These are phyloP conservation scores for Apophysomyces trapeziformis DNA, from an alignment of 371 early-diverging fungal species.

Conservation along the genomic window DNA sequence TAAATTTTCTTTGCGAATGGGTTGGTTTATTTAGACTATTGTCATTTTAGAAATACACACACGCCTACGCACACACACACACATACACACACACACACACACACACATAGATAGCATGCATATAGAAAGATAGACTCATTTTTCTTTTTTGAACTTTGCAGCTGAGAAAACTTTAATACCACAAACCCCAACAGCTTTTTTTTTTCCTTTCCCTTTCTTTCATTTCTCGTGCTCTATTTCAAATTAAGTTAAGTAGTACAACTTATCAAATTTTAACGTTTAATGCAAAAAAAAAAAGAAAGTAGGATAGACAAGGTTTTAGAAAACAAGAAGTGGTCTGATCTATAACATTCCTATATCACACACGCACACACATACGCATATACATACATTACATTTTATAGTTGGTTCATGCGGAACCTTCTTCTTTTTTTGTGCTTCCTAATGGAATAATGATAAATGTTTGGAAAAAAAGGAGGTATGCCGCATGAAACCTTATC, in stretches of 20 bases:
- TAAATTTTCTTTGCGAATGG: neutral
- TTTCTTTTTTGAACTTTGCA: too few relatives aligned
- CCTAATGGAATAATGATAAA: neutral
- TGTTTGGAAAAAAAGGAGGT: neutral
- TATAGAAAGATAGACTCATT: too few relatives aligned
- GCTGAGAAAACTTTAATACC: too few relatives aligned
- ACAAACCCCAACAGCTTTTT: too few relatives aligned
- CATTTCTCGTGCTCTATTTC: neutral
- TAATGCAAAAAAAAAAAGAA: neutral
- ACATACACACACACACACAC: too few relatives aligned
- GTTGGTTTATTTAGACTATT: neutral
- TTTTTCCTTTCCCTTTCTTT: neutral
- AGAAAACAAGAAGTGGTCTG: neutral
- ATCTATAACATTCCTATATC: neutral
- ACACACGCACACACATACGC: too few relatives aligned
- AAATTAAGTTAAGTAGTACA: slow-evolving; percentile 1
- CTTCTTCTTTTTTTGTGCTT: too few relatives aligned
- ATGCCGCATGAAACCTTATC: slow-evolving; percentile 8
- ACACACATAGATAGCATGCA: too few relatives aligned
- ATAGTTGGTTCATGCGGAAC: too few relatives aligned
- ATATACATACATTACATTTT: too few relatives aligned
- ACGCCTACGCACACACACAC: too few relatives aligned
- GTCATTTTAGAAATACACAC: neutral
- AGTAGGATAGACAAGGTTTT: neutral
- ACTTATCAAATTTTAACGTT: neutral